Evolutionary conservation across 805 yeast genomes (phyloP).

Genomic region (Isabelozyma pseudorhagii): DNA sequence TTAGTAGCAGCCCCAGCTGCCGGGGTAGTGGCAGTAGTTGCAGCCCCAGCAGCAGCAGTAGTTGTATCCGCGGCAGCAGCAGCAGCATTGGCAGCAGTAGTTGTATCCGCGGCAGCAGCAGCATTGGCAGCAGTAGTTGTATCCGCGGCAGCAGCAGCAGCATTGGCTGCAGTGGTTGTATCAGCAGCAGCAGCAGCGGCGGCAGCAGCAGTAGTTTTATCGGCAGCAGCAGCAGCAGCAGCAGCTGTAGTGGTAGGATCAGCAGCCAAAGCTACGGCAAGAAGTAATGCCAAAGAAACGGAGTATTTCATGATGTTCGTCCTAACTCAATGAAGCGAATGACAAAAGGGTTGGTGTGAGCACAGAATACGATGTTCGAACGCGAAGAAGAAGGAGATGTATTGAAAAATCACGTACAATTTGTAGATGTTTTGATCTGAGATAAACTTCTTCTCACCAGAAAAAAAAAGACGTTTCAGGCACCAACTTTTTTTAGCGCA

Average conservation of each 20-base stretch:
- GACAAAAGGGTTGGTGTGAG: background rate
- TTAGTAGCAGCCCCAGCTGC: conserved; percentile 12
- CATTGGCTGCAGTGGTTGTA: conserved; percentile 8
- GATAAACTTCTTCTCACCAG: background rate
- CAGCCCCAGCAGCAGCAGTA: conserved; percentile 13
- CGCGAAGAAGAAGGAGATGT: background rate
- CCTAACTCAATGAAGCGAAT: background rate
- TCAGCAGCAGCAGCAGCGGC: conserved; percentile 4
- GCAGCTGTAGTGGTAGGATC: conserved; percentile 10
- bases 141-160: conserved; percentile 4
- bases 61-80: conserved; percentile 9
- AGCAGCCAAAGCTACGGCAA: conserved; percentile 5
- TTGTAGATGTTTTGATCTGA: background rate
- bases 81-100: conserved; percentile 10
- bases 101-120: conserved; percentile 6
- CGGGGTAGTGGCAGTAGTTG: conserved; percentile 15
- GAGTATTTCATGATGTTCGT: background rate
- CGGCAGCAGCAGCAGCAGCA: conserved; percentile 6
- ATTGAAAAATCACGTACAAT: no score
- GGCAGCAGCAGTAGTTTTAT: conserved; percentile 11
- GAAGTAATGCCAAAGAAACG: background rate
- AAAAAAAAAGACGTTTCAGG: background rate
- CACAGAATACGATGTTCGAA: background rate
- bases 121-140: conserved; percentile 11
- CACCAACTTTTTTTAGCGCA: background rate